Conservation (phyloP, 2,329 filamentous ascomycete species). For the Fusarium sp. region DNA sequence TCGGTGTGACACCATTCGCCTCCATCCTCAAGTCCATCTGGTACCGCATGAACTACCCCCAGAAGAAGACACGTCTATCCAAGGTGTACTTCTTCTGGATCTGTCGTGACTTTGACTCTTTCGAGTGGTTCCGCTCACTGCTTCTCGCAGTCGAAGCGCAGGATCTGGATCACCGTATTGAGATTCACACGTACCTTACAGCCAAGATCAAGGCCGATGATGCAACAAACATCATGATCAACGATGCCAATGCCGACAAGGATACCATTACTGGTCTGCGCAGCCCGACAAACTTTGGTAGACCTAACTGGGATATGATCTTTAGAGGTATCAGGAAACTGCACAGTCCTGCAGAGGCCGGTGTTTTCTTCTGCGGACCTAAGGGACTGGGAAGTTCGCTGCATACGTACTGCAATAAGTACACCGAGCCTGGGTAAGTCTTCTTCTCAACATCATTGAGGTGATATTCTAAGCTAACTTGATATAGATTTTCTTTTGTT, state of each 20-base stretch:
- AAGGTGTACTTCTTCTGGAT: slow-evolving; percentile 97
- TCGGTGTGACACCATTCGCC: slow-evolving; percentile 87
- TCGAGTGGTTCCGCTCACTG: slow-evolving; percentile 90
- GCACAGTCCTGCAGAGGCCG: slow-evolving; percentile 76
- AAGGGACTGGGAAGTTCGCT: slow-evolving; percentile 81
- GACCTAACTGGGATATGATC: slow-evolving; percentile 92
- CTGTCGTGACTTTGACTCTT: slow-evolving; percentile 86
- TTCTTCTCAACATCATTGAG: background rate
- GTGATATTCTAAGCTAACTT: slow-evolving; percentile 43
- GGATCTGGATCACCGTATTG: slow-evolving; percentile 84
- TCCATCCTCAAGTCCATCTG: slow-evolving; percentile 92
- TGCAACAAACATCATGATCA: slow-evolving; percentile 93
- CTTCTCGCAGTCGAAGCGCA: slow-evolving; percentile 87
- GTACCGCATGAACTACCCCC: slow-evolving; percentile 91
- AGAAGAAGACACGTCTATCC: slow-evolving; percentile 79
- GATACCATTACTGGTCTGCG: slow-evolving; percentile 86
- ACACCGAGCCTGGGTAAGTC: slow-evolving; percentile 80
- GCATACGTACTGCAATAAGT: slow-evolving; percentile 89
- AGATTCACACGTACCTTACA: slow-evolving; percentile 90
- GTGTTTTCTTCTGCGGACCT: slow-evolving; percentile 88
- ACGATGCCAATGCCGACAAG: slow-evolving; percentile 85
- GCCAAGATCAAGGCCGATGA: slow-evolving; percentile 88
- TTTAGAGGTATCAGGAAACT: slow-evolving; percentile 86
- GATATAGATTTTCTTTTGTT: slow-evolving; percentile 68
- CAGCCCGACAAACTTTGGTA: slow-evolving; percentile 85